These are phyloP conservation scores for Malassezia obtusa DNA, from an alignment of 1,284 basidiomycete genomes.

Conservation along the genomic window DNA sequence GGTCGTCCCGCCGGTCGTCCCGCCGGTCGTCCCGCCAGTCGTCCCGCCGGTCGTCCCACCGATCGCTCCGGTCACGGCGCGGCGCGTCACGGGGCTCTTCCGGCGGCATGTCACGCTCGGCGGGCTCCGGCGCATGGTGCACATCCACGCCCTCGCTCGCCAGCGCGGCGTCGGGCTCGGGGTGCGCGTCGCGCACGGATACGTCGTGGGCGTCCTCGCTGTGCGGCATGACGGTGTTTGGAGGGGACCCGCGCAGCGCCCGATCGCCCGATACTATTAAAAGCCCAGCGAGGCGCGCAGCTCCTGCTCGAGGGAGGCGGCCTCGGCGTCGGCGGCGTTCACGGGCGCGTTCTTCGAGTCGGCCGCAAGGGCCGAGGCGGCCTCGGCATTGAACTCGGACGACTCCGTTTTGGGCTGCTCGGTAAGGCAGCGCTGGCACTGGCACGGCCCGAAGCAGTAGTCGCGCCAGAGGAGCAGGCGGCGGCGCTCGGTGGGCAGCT, in stretches of 20 bases:
- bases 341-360: not conserved
- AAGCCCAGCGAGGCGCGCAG: constrained; percentile 32
- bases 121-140: not conserved
- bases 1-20: not conserved
- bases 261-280: constrained; percentile 8
- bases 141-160: not conserved
- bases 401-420: constrained; percentile 49
- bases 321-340: not conserved
- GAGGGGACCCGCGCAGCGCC: not conserved
- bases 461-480: constrained; percentile 54
- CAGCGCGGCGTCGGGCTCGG: not conserved
- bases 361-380: constrained; percentile 2
- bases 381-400: constrained; percentile 2
- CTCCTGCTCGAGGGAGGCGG: constrained; percentile 26
- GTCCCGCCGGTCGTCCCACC: too few relatives aligned
- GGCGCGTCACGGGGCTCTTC: not conserved
- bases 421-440: constrained; percentile 55
- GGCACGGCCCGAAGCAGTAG: constrained; percentile 49
- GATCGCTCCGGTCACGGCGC: not conserved
- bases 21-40: too few relatives aligned
- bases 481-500: constrained; percentile 54
- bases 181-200: not conserved
- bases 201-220: not conserved
- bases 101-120: not conserved
- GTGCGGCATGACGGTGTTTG: not conserved